These are phyloP conservation scores for Cyberlindnera subsufficiens DNA, from an alignment of 805 yeast genomes.

Conservation along the genomic window DNA sequence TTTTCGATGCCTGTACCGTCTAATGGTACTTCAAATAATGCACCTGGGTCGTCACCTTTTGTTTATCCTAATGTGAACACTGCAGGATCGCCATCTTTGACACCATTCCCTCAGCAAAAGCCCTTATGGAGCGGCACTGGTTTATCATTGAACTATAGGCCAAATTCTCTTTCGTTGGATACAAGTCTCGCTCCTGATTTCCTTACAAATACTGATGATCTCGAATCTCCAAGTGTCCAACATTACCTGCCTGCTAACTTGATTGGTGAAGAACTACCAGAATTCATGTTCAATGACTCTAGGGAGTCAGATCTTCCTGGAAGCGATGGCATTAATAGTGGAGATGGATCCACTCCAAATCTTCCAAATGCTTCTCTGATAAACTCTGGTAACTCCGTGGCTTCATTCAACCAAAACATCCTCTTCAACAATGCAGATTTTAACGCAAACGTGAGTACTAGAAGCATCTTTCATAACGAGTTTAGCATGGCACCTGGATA, in stretches of 20 bases:
- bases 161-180: constrained; percentile 6
- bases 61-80: constrained; percentile 1
- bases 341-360: constrained; percentile 6
- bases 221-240: constrained; percentile 29
- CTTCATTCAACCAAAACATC: constrained; percentile 4
- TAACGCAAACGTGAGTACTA: constrained; percentile 10
- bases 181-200: constrained; percentile 5
- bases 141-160: constrained; percentile 3
- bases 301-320: not conserved
- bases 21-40: constrained; percentile 1
- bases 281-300: constrained; percentile 4
- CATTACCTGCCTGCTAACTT: constrained; percentile 31
- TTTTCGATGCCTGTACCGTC: not conserved
- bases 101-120: not conserved
- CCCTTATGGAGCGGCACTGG: constrained; percentile 9
- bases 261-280: constrained; percentile 21
- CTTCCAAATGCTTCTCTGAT: constrained; percentile 1
- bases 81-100: not conserved
- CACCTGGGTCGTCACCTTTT: not conserved
- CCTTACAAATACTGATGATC: constrained; percentile 18
- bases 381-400: not conserved
- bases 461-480: constrained; percentile 15
- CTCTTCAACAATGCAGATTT: constrained; percentile 7
- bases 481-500: constrained; percentile 12
- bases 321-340: constrained; percentile 5